Conservation (phyloP, 1,139 yeast genomes). For the Meyerozyma guilliermondii region DNA sequence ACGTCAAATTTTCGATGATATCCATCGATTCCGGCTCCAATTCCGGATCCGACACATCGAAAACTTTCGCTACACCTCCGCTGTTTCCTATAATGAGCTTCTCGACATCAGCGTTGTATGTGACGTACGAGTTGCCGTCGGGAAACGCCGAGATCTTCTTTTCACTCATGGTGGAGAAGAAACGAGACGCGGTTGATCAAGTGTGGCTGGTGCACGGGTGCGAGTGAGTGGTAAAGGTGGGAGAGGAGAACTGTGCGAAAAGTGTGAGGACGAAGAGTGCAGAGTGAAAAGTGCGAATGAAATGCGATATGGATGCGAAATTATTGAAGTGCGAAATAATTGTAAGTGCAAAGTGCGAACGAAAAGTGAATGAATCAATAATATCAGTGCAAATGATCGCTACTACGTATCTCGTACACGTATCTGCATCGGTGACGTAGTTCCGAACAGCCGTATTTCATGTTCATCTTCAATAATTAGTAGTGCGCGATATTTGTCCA, state of each 20-base stretch:
- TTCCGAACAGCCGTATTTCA: neutral
- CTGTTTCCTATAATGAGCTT: slow-evolving; percentile 48
- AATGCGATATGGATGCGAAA: no score
- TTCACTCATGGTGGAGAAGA: slow-evolving; percentile 9
- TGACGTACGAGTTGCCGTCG: slow-evolving; percentile 44
- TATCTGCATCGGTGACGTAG: no score
- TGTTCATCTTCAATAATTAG: neutral
- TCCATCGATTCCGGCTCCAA: slow-evolving; percentile 55
- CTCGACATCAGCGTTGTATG: slow-evolving; percentile 25
- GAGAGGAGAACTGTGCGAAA: neutral
- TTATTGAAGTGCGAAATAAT: no score
- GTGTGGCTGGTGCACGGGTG: neutral
- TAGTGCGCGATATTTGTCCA: neutral
- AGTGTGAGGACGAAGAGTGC: neutral
- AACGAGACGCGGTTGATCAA: slow-evolving; percentile 1
- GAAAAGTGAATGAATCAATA: no score
- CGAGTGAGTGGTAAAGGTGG: no score
- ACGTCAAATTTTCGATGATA: slow-evolving; percentile 38
- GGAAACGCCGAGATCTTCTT: slow-evolving; percentile 35
- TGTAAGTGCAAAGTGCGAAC: no score
- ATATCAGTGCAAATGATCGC: no score
- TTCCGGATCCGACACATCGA: slow-evolving; percentile 39
- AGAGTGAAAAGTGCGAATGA: neutral
- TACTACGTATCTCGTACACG: no score
- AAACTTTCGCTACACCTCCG: slow-evolving; percentile 48